Base-by-base conservation (phyloP, 495 filamentous ascomycete genomes). In the Letharia lupina region DNA sequence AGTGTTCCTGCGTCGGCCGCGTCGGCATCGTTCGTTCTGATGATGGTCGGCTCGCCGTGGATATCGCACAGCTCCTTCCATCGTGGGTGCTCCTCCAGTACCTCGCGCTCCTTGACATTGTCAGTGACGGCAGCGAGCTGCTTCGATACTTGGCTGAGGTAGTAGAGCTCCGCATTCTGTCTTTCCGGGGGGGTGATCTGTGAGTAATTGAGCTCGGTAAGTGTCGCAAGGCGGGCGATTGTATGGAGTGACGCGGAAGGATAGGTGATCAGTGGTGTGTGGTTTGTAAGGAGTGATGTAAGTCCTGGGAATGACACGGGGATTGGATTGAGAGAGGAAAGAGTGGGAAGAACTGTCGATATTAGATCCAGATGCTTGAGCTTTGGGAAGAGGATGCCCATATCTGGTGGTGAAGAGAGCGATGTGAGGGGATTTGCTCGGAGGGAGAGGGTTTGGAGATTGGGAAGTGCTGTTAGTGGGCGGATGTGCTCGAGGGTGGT, bases 161-260 rank as follows among this genome's bases (percentile, higher is more conserved):
- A 98, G 75, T 93, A 98, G 71, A 92, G 87, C 64, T 98, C 94
- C 16, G 90, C 91, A 70, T 98, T 91, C 57, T 81, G 80, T 28
- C 94, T 85, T 68, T 97, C 92, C 52, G 86, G 82, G 1, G 74
- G 65, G 0, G 86, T 84, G 68, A 98, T 89, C 6, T 77, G 79
- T 70, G 86, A 88, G 74, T 88, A 95, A 75, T 98, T 98, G 18
- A 98, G 83, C 0, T 76, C 78, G 41, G 83, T 81, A 16, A 95
- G 82, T 10, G 75, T 75, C 4, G 84, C 77, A 3, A 97, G 76
- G 23, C 92, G 89, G n/a, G 89, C 88, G 9, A 96, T 73, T 4
- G 89, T 91, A 42, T 96, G 81, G 88, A 96, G 96, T 76, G 89
- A 93, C 0, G 88, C 86, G 63, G 92, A 88, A 45, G 63, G 75